These are phyloP conservation scores for Kwoniella shivajii DNA, from an alignment of 1,284 basidiomycete genomes.

Conservation along the genomic window DNA sequence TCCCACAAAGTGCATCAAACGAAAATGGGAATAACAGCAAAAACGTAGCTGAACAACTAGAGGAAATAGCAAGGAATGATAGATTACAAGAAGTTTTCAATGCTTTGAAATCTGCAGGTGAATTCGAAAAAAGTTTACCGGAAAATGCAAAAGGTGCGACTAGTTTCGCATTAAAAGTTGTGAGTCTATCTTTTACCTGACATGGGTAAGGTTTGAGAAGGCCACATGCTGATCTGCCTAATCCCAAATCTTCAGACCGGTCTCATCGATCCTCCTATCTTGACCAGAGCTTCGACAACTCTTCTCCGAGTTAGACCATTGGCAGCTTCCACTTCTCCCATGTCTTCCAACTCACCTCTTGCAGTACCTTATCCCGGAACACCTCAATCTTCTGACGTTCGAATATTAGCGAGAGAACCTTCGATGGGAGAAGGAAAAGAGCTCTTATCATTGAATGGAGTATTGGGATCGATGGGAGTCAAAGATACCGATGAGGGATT, in stretches of 20 bases:
- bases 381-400: constrained; percentile 49
- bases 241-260: constrained; percentile 45
- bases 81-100: constrained; percentile 71
- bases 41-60: constrained; percentile 40
- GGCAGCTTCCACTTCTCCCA: constrained; percentile 29
- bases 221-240: no score
- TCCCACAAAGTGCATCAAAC: no score
- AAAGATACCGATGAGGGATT: constrained; percentile 42
- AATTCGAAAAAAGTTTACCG: constrained; percentile 66
- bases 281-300: constrained; percentile 52
- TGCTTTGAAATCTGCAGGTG: constrained; percentile 73
- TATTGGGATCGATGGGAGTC: constrained; percentile 26
- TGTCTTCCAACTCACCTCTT: constrained; percentile 20
- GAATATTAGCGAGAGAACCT: constrained; percentile 34
- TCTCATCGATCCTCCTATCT: constrained; percentile 49
- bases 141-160: constrained; percentile 59
- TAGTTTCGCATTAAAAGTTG: constrained; percentile 80
- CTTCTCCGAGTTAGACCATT: constrained; percentile 48
- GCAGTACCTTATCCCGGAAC: constrained; percentile 68
- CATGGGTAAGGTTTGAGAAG: no score
- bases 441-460: constrained; percentile 34
- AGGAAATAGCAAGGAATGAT: constrained; percentile 63
- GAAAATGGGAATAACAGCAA: no score
- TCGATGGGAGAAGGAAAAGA: constrained; percentile 9
- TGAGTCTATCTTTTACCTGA: constrained; percentile 56